These are phyloP conservation scores for Talaromyces liani DNA, from an alignment of 495 filamentous ascomycete species.

Conservation along the genomic window DNA sequence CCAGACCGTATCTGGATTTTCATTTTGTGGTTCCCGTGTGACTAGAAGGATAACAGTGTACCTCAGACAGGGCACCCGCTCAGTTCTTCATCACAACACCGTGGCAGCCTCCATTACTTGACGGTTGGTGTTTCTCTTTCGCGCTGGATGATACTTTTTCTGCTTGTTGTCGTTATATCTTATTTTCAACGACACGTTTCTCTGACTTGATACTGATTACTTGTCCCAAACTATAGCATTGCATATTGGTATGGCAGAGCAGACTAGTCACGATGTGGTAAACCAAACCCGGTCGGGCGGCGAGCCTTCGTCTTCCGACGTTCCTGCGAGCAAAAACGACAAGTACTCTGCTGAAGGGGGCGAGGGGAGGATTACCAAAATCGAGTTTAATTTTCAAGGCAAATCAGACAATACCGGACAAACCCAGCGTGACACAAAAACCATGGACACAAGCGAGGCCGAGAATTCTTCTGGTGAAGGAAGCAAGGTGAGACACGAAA, in stretches of 20 bases:
- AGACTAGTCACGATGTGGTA: slow-evolving; percentile 71
- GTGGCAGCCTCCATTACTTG: slow-evolving; percentile 10
- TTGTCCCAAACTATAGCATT: slow-evolving; percentile 16
- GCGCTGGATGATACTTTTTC: background rate
- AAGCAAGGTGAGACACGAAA: slow-evolving; percentile 23
- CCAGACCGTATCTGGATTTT: background rate
- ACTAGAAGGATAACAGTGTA: background rate
- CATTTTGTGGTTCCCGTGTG: background rate
- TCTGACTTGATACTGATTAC: background rate
- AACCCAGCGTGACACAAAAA: slow-evolving; percentile 21
- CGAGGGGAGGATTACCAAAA: slow-evolving; percentile 41
- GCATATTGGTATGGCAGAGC: slow-evolving; percentile 77
- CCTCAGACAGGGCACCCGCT: background rate
- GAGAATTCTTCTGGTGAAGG: slow-evolving; percentile 24
- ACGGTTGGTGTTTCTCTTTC: background rate
- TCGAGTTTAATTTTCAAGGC: slow-evolving; percentile 22
- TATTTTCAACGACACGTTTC: background rate
- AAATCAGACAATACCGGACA: slow-evolving; percentile 22
- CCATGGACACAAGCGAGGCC: slow-evolving; percentile 18
- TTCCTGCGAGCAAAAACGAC: slow-evolving; percentile 57
- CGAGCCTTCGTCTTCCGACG: slow-evolving; percentile 64
- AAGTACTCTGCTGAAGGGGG: slow-evolving; percentile 48
- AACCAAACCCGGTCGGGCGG: slow-evolving; percentile 68
- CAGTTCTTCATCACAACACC: slow-evolving; percentile 7
- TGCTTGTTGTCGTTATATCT: background rate